Base-by-base conservation (phyloP, 495 filamentous ascomycete species). In the Amniculicola lignicola region DNA sequence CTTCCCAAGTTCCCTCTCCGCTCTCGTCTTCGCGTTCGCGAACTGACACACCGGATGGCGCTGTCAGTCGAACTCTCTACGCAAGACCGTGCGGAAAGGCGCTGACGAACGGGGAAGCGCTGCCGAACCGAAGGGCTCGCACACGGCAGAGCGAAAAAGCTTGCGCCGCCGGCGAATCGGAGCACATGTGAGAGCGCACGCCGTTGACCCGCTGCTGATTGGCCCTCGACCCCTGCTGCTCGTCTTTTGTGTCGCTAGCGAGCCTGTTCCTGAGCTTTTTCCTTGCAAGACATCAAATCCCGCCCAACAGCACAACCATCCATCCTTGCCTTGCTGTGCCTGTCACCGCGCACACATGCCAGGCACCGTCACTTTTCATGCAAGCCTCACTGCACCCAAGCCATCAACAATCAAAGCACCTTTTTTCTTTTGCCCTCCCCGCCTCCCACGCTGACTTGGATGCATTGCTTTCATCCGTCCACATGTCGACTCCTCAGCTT, bases 171-270 rank as follows among this genome's bases (percentile, higher is more conserved):
- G 15, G 49, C 60, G 45, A 58, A 63, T 63, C 54, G 60, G 54
- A 42, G 28, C 19, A 22, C 15, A 3, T 23, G 25, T 35, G 19
- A 16, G 24, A 53, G 40, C 47, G 23, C 28, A 9, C 15, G 41
- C 55, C 49, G 54, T 54, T 53, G 31, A 48, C 12, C 49, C 48
- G 55, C 44, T 36, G 27, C 42, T 59, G 49, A 63, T 63, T 63
- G 54, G 60, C 54, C 25, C 35, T 9, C 7, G 23, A 25, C 25
- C 49, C 48, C 2, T 42, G 29, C 21, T 9, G 45, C 35, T 40
- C n/a, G 31, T 37, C n/a, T 21, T 47, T 33, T 40, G 22, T 36
- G 48, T 36, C 22, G 19, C 29, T 22, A 23, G 9, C n/a, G 37
- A n/a, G 35, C 54, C 21, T 46, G 52, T 57, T 28, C 47, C 37